These are phyloP conservation scores for Aaosphaeria arxii DNA, from an alignment of 2,329 filamentous ascomycete genomes.

Conservation along the genomic window DNA sequence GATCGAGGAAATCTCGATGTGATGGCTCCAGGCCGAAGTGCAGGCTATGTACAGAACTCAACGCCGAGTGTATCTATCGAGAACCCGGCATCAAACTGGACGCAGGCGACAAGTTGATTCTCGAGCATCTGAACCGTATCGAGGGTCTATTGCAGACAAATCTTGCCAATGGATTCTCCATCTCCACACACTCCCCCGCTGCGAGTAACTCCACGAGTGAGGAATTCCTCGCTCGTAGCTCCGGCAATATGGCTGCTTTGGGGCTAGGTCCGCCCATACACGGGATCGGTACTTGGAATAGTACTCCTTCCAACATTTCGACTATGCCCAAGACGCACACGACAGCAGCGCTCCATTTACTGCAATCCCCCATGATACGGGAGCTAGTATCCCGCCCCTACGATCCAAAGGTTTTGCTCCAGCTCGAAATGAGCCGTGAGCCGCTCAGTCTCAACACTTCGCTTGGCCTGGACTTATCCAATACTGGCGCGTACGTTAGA, in stretches of 20 bases:
- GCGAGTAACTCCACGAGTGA: conserved; percentile 45
- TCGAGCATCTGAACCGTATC: conserved; percentile 74
- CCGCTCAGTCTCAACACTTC: conserved; percentile 61
- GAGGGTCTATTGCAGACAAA: conserved; percentile 75
- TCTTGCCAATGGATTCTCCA: conserved; percentile 54
- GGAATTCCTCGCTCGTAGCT: conserved; percentile 39
- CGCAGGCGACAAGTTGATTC: conserved; percentile 79
- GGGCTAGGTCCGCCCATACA: conserved; percentile 41
- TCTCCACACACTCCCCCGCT: conserved; percentile 55
- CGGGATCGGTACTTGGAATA: conserved; percentile 71
- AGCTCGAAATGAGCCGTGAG: conserved; percentile 76
- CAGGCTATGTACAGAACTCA: conserved; percentile 77
- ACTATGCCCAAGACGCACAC: conserved; percentile 85
- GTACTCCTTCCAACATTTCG: conserved; percentile 65
- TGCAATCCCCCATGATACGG: conserved; percentile 78
- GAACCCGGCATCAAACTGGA: conserved; percentile 86
- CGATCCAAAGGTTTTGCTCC: conserved; percentile 76
- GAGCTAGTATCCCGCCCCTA: conserved; percentile 74
- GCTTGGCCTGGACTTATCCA: conserved; percentile 68
- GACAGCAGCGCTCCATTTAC: conserved; percentile 72
- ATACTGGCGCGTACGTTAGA: conserved; percentile 71
- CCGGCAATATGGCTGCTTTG: conserved; percentile 32
- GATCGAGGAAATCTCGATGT: conserved; percentile 75
- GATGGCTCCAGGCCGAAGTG: conserved; percentile 80
- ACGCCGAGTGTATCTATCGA: conserved; percentile 79